phyloP scores from a whole-genome alignment of 352 stramenopile genomes.

The Pythium rishiriense region DNA sequence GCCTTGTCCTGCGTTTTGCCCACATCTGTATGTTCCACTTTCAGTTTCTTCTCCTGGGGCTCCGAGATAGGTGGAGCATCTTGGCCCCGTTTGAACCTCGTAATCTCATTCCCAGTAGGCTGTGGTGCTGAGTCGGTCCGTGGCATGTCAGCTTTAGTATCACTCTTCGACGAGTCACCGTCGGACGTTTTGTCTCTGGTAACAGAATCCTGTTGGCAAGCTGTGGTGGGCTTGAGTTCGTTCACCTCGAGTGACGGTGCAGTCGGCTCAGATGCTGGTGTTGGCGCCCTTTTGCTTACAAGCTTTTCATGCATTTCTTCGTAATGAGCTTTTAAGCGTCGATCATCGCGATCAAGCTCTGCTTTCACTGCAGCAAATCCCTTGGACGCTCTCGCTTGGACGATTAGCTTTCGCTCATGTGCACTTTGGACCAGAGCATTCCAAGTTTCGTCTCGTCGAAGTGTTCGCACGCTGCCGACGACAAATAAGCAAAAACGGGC shows the following conservation, averaged over 20 bases:
- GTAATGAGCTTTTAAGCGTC: constrained; percentile 50
- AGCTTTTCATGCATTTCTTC: constrained; percentile 73
- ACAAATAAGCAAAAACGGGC: constrained; percentile 89
- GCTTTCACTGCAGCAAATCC: constrained; percentile 20
- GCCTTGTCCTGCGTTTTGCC: not conserved
- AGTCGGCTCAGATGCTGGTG: not conserved
- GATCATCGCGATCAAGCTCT: constrained; percentile 20
- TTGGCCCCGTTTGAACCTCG: not conserved
- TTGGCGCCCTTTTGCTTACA: constrained; percentile 34
- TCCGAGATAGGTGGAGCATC: not conserved
- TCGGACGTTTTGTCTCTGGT: not conserved
- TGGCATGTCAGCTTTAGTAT: not conserved
- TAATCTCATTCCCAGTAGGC: constrained; percentile 1
- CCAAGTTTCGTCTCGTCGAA: constrained; percentile 81
- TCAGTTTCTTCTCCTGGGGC: constrained; percentile 13
- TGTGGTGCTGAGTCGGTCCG: not conserved
- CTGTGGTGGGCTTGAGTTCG: not conserved
- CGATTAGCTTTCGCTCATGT: constrained; percentile 59
- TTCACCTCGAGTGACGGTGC: too few species aligned
- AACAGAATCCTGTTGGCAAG: not conserved
- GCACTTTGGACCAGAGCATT: constrained; percentile 74
- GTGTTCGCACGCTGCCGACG: constrained; percentile 74
- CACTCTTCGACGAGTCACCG: not conserved
- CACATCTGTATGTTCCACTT: not conserved
- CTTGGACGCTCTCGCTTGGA: constrained; percentile 35